Base-by-base conservation (phyloP, 2,329 filamentous ascomycete species). In the Tolypocladium paradoxum region DNA sequence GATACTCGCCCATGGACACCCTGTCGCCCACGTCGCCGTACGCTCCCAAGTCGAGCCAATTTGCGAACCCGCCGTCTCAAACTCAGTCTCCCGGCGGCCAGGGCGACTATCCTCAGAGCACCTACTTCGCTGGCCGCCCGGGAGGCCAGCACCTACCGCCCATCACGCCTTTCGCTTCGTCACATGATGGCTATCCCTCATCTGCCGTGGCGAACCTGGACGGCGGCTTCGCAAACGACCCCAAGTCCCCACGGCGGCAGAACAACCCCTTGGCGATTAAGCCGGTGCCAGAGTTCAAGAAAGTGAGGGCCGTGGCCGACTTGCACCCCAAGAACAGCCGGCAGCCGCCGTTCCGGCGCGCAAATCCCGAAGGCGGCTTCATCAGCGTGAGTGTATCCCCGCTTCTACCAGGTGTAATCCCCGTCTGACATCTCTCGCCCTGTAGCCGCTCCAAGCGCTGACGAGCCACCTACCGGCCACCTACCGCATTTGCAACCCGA, bases 401-500 rank as follows among this genome's bases (percentile, higher is more conserved):
- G 27, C 36, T 12, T 31, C 7, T 18, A n/a, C n/a, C 34, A 24
- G 31, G 14, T 34, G n/a, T 11, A 27, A n/a, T 18, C 9, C 22
- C 12, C 37, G 22, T 9, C 46, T 18, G 2, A 20, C 16, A 4
- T 33, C n/a, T 31, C 9, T 29, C 22, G 16, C 11, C 43, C 56
- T 54, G 40, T 66, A 95, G 90, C 93, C 93, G 49, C 79, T 99
- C 49, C 92, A 97, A 85, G 92, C 93, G 48, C 78, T 99, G 56
- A 99, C 93, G 1, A 87, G 88, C 40, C 91, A 97, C 64, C 77
- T 99, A 22, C 92, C 93, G 18, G 87, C 91, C 6, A 97, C 93
- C 2, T 99, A 99, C 74, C 87, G 93, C 62, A 97, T 99, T 69
- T 99, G 93, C 76, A 99, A 99, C 68, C 91, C 91, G 3, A 85